Evolutionary conservation across 129 eudicot genomes (phyloP).

Genomic region (Saposhnikovia divaricata): DNA sequence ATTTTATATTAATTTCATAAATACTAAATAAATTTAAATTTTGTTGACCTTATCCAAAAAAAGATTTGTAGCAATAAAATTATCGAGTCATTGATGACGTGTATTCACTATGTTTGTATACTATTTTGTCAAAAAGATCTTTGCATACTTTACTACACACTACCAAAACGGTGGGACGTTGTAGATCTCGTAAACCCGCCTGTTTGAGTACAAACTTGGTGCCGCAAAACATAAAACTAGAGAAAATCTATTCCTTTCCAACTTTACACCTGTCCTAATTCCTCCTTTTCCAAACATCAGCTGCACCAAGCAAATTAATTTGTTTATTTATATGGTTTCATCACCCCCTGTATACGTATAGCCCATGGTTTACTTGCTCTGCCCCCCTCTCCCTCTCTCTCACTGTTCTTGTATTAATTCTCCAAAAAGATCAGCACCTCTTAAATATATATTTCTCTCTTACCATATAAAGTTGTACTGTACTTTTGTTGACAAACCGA

Average conservation of each 20-base stretch:
- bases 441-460: neutral
- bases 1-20: too few species aligned
- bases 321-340: neutral
- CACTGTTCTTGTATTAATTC: neutral
- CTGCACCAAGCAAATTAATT: neutral
- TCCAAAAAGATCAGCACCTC: neutral
- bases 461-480: neutral
- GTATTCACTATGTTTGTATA: neutral
- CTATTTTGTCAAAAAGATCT: neutral
- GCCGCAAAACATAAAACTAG: neutral
- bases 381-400: neutral
- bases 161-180: neutral
- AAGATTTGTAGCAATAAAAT: too few species aligned
- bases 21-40: too few species aligned
- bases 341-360: neutral
- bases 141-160: neutral
- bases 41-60: too few species aligned
- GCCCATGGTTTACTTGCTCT: constrained; percentile 2
- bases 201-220: neutral
- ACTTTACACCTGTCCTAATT: neutral
- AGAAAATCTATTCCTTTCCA: neutral
- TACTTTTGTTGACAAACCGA: neutral
- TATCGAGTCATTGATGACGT: neutral
- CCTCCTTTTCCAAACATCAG: neutral
- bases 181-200: neutral